Evolutionary conservation across 2,329 filamentous ascomycete species (phyloP), one percentile per base, ranked within the genome.

Genomic region (Chrysoporthe puriensis): DNA sequence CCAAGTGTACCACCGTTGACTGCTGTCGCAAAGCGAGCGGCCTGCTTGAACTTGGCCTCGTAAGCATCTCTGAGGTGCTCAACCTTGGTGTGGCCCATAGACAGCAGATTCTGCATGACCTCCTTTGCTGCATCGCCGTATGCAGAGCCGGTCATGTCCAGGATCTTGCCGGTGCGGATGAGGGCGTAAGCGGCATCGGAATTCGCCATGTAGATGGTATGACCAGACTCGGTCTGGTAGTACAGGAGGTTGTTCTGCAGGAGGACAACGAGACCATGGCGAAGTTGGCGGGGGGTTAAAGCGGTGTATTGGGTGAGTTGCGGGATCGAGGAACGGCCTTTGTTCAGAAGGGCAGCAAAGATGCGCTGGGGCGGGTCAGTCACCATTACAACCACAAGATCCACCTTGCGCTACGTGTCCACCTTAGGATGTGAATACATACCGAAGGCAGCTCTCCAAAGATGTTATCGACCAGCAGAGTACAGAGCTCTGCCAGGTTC

Each of bases 381-480:
- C 64, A 62, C 69, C 70, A 62, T 36, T 21, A 54, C 48, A 48
- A 36, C 36, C 26, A 54, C 21, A 63, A 66, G 21, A 62, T 66
- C 43, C 32, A 64, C 62, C 46, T 54, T 63, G 58, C 44, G 59
- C 42, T 62, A 57, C 66, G 73, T 48, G 71, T 73, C 70, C 68
- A 63, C 50, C 67, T 44, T 56, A 63, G 58, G 50, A 63, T 18
- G 54, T 40, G 60, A 48, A 43, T 64, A 83, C 91, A 75, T 91
- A 97, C 95, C 77, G 93, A 93, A 70, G 94, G 93, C 68, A 98
- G 88, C 81, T 97, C 92, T 76, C 96, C 96, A 79, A 96, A 95
- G 69, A 92, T 86, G 77, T 97, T 94, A 77, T 94, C 90, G 71
- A 98, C 90, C 71, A 97, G 86, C 77, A 97, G 89, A 82, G 90